These are phyloP conservation scores for Trichoderma harzianum DNA, from an alignment of 2,329 filamentous ascomycete species.

Conservation along the genomic window DNA sequence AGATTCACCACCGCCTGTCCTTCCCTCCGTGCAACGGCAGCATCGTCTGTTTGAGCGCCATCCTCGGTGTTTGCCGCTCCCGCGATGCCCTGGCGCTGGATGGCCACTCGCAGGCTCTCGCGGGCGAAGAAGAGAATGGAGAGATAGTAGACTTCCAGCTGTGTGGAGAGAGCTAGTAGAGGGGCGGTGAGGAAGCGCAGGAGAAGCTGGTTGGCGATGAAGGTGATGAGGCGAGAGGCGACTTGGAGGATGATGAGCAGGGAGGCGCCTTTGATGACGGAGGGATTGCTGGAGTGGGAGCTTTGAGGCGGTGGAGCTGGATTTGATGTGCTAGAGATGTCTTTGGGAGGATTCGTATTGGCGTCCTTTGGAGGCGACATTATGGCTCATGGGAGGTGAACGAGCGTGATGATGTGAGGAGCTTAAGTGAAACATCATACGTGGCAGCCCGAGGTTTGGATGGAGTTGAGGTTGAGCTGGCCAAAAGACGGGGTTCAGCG, in stretches of 20 bases:
- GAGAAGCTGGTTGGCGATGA: slow-evolving; percentile 86
- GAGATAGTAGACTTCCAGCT: slow-evolving; percentile 89
- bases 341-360: neutral
- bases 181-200: slow-evolving; percentile 83
- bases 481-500: neutral
- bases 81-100: slow-evolving; percentile 66
- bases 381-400: neutral
- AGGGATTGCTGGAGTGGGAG: slow-evolving; percentile 24
- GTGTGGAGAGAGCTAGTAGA: slow-evolving; percentile 79
- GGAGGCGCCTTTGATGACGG: slow-evolving; percentile 66
- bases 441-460: neutral
- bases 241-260: slow-evolving; percentile 87
- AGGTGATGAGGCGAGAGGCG: slow-evolving; percentile 81
- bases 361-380: neutral
- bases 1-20: slow-evolving; percentile 83
- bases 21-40: slow-evolving; percentile 30
- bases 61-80: slow-evolving; percentile 13
- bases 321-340: neutral
- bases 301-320: neutral
- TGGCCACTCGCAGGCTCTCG: slow-evolving; percentile 85
- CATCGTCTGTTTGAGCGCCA: slow-evolving; percentile 17
- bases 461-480: neutral
- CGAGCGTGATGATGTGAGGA: neutral
- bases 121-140: slow-evolving; percentile 92
- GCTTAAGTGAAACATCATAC: neutral